Base-by-base conservation (phyloP, 2,329 filamentous ascomycete genomes). In the Monilinia laxa region DNA sequence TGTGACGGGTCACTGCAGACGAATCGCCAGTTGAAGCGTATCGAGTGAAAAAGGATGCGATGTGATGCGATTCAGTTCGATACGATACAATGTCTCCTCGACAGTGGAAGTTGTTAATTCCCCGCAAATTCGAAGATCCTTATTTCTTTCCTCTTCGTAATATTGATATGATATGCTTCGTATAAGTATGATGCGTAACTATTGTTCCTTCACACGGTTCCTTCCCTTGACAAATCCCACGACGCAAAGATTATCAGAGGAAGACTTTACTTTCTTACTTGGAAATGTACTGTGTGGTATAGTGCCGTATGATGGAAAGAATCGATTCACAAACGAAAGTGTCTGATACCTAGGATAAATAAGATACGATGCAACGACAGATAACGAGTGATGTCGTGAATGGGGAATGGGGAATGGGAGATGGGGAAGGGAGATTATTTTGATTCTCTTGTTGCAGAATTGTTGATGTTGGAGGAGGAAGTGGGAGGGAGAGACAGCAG, bases 361-460 rank as follows among this genome's bases (percentile, higher is more conserved):
- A 6, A 10, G 11, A 51, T 42, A 5, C 10, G 57, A 60, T 23
- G 10, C 42, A 2, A 49, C 57, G 45, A 60, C 42, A n/a, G 42
- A 51, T 51, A 51, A 60, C 57, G 45, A 51, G 31, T 51, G 57
- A 60, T 60, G 57, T 38, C 45, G 57, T 49, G 57, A 18, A 49
- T 16, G n/a, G 28, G 3, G 28, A 28, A 35, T 23, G 45, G n/a
- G n/a, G n/a, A n/a, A n/a, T n/a, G n/a, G n/a, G n/a, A n/a, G n/a
- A 49, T 16, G n/a, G 28, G 3, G 28, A 28, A 35, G 10, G 45
- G 23, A 28, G 5, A 35, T 35, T 35, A 35, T 35, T 7, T 5
- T 4, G 31, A 35, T 35, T 35, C 31, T 35, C 1, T 9, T 35
- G 31, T 35, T 35, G 31, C 5, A 35, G 4, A 35, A 40, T 12